Evolutionary conservation across 768 basidiomycete genomes (phyloP).

Genomic region (Hirschioporus abietinus): DNA sequence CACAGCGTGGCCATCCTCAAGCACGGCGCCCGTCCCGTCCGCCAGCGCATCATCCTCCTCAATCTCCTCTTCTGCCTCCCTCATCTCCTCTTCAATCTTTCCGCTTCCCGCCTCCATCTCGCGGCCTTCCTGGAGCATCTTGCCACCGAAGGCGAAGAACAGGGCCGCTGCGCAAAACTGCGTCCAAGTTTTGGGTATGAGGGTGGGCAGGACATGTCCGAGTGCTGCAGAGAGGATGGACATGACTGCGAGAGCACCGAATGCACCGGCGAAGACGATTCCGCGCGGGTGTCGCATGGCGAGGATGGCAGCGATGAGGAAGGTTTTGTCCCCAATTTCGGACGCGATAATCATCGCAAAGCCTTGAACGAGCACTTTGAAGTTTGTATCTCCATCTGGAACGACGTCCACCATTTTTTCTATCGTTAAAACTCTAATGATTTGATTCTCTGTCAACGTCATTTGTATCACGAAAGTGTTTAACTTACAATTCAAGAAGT

Average conservation of each 20-base stretch:
- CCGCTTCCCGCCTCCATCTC: constrained; percentile 73
- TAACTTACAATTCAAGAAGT: neutral
- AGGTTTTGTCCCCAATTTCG: constrained; percentile 96
- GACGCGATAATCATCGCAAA: constrained; percentile 91
- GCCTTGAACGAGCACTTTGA: constrained; percentile 66
- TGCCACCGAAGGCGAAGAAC: constrained; percentile 85
- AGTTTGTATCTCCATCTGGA: constrained; percentile 2
- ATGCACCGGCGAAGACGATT: constrained; percentile 83
- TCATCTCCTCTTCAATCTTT: constrained; percentile 91
- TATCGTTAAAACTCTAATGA: neutral
- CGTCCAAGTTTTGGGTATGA: constrained; percentile 64
- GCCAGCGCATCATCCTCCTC: constrained; percentile 65
- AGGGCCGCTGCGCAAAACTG: constrained; percentile 66
- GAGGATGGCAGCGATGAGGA: constrained; percentile 81
- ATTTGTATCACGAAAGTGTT: neutral
- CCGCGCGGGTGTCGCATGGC: constrained; percentile 90
- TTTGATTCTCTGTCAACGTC: neutral
- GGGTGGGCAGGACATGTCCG: constrained; percentile 82
- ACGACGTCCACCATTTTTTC: neutral
- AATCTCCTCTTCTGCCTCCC: constrained; percentile 94
- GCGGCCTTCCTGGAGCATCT: constrained; percentile 83
- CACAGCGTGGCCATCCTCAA: constrained; percentile 37
- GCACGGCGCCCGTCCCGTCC: constrained; percentile 34
- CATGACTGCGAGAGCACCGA: constrained; percentile 87
- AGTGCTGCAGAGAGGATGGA: constrained; percentile 89